Conservation (phyloP, 495 filamentous ascomycete species). For the Hypoxylon rickii region DNA sequence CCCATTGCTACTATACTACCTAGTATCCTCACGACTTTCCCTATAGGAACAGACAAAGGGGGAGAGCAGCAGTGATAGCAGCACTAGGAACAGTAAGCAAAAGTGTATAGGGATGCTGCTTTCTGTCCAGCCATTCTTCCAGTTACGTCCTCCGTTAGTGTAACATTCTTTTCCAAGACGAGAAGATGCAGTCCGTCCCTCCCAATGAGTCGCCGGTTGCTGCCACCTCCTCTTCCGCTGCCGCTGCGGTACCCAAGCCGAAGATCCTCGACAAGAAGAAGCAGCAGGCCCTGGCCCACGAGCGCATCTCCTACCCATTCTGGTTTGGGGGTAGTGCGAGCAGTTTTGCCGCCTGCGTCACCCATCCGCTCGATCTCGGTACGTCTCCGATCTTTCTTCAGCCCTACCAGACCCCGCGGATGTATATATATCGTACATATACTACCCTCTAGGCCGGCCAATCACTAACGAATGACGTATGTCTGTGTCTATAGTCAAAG, state of each 20-base stretch:
- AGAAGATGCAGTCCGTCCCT: slow-evolving; percentile 28
- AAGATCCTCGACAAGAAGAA: slow-evolving; percentile 39
- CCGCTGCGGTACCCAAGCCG: slow-evolving; percentile 23
- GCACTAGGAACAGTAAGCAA: slow-evolving; percentile 32
- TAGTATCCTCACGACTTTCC: neutral
- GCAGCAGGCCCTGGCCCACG: slow-evolving; percentile 24
- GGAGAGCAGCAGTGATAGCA: neutral
- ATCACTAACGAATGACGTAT: slow-evolving; percentile 22
- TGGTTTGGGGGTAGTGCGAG: slow-evolving; percentile 95
- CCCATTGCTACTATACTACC: neutral
- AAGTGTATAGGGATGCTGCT: slow-evolving; percentile 25
- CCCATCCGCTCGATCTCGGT: slow-evolving; percentile 88
- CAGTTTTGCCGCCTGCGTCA: slow-evolving; percentile 85
- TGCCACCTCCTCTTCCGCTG: slow-evolving; percentile 17
- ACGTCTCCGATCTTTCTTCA: slow-evolving; percentile 36
- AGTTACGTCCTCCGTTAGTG: slow-evolving; percentile 26
- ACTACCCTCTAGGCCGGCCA: neutral
- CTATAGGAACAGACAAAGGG: neutral
- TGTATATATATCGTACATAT: neutral
- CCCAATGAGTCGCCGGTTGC: slow-evolving; percentile 24
- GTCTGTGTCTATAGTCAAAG: slow-evolving; percentile 48
- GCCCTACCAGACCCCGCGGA: neutral
- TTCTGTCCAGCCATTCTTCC: slow-evolving; percentile 25
- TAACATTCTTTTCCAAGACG: slow-evolving; percentile 15
- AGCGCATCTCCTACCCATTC: slow-evolving; percentile 72